A percentile compares a stretch with the other conserved stretches of the same genome.
phyloP scores from a whole-genome alignment of 192 early-diverging fungal species.

The Backusella circina region DNA sequence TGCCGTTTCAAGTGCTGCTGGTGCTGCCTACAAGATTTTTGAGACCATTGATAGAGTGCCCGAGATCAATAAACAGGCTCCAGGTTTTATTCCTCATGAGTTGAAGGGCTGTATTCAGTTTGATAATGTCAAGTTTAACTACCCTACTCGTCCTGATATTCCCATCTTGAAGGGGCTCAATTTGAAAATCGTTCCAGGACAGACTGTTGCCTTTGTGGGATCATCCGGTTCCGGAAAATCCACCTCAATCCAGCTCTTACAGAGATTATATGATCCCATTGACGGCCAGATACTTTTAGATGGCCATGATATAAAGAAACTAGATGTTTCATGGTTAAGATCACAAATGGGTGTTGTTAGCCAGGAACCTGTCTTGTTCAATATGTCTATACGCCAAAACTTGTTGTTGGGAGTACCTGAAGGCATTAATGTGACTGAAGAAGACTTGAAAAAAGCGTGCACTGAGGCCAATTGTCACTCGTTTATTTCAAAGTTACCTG shows the following conservation, averaged over 20 bases:
- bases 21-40: conserved; percentile 79
- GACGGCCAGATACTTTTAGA: conserved; percentile 62
- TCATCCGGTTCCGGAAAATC: conserved; percentile 82
- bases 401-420: conserved; percentile 61
- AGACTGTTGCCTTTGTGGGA: conserved; percentile 89
- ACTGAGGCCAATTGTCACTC: conserved; percentile 70
- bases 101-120: conserved; percentile 71
- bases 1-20: conserved; percentile 68
- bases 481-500: conserved; percentile 81
- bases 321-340: conserved; percentile 79
- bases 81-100: conserved; percentile 39
- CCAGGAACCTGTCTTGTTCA: conserved; percentile 91
- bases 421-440: conserved; percentile 55
- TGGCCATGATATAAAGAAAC: conserved; percentile 65
- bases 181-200: conserved; percentile 66
- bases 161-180: conserved; percentile 66
- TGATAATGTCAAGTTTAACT: conserved; percentile 70
- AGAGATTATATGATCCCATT: conserved; percentile 76
- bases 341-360: conserved; percentile 83
- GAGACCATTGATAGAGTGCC: conserved; percentile 76
- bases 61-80: conserved; percentile 58
- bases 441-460: conserved; percentile 64
- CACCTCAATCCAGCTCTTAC: conserved; percentile 75
- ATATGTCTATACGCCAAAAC: conserved; percentile 70
- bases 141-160: conserved; percentile 80